Conservation (phyloP, 2,329 filamentous ascomycete species). For the Nothopassalora personata region DNA sequence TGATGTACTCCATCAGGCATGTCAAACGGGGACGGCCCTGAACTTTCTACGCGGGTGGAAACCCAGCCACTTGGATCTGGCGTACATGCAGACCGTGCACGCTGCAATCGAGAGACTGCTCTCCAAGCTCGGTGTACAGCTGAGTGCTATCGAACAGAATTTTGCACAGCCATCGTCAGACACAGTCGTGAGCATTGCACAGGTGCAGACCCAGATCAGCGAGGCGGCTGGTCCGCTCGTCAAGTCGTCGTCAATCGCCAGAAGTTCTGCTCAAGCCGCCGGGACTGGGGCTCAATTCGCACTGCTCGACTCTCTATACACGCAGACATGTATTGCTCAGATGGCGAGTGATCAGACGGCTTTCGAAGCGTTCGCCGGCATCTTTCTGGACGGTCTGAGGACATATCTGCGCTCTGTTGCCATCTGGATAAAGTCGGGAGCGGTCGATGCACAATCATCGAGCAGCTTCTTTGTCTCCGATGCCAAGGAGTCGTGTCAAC, state of each 20-base stretch:
- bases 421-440: conserved; percentile 78
- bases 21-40: conserved; percentile 45
- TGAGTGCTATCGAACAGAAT: conserved; percentile 57
- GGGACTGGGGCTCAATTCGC: conserved; percentile 52
- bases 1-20: conserved; percentile 42
- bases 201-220: conserved; percentile 55
- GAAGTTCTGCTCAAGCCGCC: conserved; percentile 34
- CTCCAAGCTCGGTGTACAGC: conserved; percentile 50
- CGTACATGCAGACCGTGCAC: conserved; percentile 63
- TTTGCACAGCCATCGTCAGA: conserved; percentile 53
- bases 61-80: conserved; percentile 22
- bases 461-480: conserved; percentile 72
- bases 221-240: conserved; percentile 52
- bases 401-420: conserved; percentile 76
- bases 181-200: conserved; percentile 61
- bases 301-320: conserved; percentile 74
- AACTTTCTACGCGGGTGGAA: conserved; percentile 47
- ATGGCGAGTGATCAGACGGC: conserved; percentile 57
- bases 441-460: conserved; percentile 49
- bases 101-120: conserved; percentile 57
- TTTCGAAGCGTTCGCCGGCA: conserved; percentile 58
- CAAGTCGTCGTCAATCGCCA: conserved; percentile 59
- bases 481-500: conserved; percentile 49
- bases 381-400: conserved; percentile 77
- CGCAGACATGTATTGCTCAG: conserved; percentile 64